phyloP scores from a whole-genome alignment of 371 early-diverging fungal species.

The Rhizopus stolonifer region DNA sequence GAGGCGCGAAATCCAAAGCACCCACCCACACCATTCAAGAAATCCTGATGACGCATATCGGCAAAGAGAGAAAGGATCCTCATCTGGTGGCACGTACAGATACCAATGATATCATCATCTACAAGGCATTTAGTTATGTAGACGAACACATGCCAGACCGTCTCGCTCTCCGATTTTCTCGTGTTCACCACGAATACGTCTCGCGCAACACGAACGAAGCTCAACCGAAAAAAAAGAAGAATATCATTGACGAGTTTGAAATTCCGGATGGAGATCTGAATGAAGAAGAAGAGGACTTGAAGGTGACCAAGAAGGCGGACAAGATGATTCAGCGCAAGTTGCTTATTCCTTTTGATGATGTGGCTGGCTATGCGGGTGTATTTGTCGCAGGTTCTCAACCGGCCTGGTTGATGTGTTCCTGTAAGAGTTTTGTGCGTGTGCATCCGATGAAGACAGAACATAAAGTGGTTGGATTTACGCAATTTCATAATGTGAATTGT shows the following conservation, averaged over 20 bases:
- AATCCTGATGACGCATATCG: slow-evolving; percentile 68
- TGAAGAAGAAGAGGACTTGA: slow-evolving; percentile 17
- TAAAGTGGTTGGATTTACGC: slow-evolving; percentile 69
- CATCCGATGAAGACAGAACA: slow-evolving; percentile 79
- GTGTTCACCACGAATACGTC: slow-evolving; percentile 69
- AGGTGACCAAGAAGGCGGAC: slow-evolving; percentile 21
- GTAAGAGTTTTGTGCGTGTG: slow-evolving; percentile 68
- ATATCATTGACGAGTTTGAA: slow-evolving; percentile 24
- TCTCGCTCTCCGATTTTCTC: slow-evolving; percentile 71
- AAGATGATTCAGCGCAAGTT: slow-evolving; percentile 31
- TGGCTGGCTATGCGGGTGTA: slow-evolving; percentile 81
- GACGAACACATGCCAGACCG: slow-evolving; percentile 41
- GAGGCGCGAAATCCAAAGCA: slow-evolving; percentile 6
- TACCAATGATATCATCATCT: slow-evolving; percentile 72
- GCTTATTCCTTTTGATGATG: slow-evolving; percentile 64
- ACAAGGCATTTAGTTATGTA: slow-evolving; percentile 62
- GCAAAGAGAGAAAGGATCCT: slow-evolving; percentile 56
- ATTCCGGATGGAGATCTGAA: slow-evolving; percentile 21
- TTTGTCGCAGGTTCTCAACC: slow-evolving; percentile 86
- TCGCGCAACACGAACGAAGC: slow-evolving; percentile 44
- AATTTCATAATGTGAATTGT: slow-evolving; percentile 84
- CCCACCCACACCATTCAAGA: slow-evolving; percentile 50
- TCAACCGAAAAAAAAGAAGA: slow-evolving; percentile 23
- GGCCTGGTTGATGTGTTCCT: slow-evolving; percentile 75
- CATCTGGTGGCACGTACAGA: slow-evolving; percentile 71